Evolutionary conservation across 371 early-diverging fungal species (phyloP).

Genomic region (Capillidium rhysosporum): DNA sequence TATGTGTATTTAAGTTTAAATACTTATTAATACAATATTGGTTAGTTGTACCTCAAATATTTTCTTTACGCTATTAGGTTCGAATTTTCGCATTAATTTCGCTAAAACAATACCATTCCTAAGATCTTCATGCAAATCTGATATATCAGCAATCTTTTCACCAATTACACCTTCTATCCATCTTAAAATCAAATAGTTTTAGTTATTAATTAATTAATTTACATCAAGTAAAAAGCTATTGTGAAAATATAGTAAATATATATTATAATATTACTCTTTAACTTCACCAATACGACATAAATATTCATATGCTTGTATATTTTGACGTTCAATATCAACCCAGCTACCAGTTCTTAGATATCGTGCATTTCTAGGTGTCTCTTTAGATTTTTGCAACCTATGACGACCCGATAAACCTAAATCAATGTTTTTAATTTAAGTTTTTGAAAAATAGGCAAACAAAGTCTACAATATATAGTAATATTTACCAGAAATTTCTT

Average conservation of each 20-base stretch:
- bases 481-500: not conserved
- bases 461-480: no score
- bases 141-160: conserved; percentile 60
- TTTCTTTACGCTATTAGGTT: conserved; percentile 57
- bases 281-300: conserved; percentile 98
- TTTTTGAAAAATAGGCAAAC: not conserved
- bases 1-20: conserved; percentile 10
- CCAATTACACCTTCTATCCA: conserved; percentile 90
- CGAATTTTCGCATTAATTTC: conserved; percentile 69
- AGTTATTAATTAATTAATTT: not conserved
- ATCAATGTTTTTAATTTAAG: no score
- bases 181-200: conserved; percentile 18
- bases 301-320: conserved; percentile 94
- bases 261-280: conserved; percentile 56
- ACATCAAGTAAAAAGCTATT: no score
- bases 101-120: conserved; percentile 90
- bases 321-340: conserved; percentile 90
- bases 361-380: conserved; percentile 11
- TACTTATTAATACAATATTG: not conserved
- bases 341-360: conserved; percentile 33
- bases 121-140: conserved; percentile 70
- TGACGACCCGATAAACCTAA: conserved; percentile 31
- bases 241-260: not conserved
- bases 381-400: conserved; percentile 31
- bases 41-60: conserved; percentile 54